Base-by-base conservation (phyloP, 352 stramenopile genomes). In the Globisporangium mamillatum region DNA sequence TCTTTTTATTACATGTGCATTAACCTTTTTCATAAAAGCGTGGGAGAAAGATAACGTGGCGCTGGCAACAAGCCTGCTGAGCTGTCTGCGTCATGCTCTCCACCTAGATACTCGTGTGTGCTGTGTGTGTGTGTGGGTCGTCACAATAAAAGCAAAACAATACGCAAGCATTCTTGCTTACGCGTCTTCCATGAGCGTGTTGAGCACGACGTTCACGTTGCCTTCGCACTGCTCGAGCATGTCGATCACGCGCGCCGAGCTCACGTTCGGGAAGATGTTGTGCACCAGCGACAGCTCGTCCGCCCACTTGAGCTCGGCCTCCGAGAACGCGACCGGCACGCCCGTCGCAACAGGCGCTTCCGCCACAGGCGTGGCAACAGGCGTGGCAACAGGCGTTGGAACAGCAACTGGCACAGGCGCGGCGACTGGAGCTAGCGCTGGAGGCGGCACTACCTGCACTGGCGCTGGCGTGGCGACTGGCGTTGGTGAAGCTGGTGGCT, bases 131-230 rank as follows among this genome's bases (percentile, higher is more conserved):
- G 41, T 50, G 44, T n/a, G 38, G 4, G 38, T 46, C 44, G 44
- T 52, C 44, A n/a, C 44, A 18, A 52, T 22, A 52, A n/a, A 52
- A 52, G 18, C 44, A 52, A 52, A 52, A 22, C 44, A 52, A 52
- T 24, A 52, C 22, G 18, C 44, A 52, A n/a, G 41, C 38, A 46
- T 20, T 20, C 41, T 16, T 24, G 10, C 32, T 66, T 72, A 72
- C 68, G 54, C 53, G 38, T 76, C 78, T 65, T 92, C 84, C 63
- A 89, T 93, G n/a, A 93, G 73, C 66, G 80, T 74, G 68, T 93
- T 89, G 36, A 93, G 76, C 59, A 91, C 86, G 6, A 92, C 75
- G 61, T 91, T 84, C 56, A 93, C 75, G 63, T 93, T 76, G 64
- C 86, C 86, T 14, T 86, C 69, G 66, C 75, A 82, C 55, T 79